A percentile compares a stretch with the other conserved stretches of the same genome.
These are phyloP conservation scores for Suillus variegatus DNA, from an alignment of 768 basidiomycete genomes.

Conservation along the genomic window DNA sequence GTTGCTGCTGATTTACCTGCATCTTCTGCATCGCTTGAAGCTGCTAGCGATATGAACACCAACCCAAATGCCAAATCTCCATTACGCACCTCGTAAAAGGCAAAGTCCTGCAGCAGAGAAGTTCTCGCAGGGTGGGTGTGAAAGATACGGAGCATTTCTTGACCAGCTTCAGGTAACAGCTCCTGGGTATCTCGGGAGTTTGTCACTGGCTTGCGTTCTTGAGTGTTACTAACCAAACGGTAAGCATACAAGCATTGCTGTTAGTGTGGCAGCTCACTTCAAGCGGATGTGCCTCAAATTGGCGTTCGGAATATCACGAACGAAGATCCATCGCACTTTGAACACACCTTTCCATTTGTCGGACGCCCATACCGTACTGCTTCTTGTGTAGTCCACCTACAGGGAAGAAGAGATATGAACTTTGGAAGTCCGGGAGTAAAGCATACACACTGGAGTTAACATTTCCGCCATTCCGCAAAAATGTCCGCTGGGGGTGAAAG, in stretches of 20 bases:
- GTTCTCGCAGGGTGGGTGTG: slow-evolving; percentile 91
- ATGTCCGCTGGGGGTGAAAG: slow-evolving; percentile 64
- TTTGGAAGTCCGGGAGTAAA: not conserved
- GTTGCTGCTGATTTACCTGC: slow-evolving; percentile 25
- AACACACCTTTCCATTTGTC: slow-evolving; percentile 99
- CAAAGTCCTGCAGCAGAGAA: slow-evolving; percentile 90
- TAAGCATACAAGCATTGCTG: slow-evolving; percentile 13
- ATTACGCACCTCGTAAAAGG: slow-evolving; percentile 77
- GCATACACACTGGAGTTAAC: slow-evolving; percentile 76
- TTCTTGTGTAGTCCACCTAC: slow-evolving; percentile 88
- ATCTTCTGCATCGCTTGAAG: slow-evolving; percentile 86
- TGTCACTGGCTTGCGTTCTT: slow-evolving; percentile 97
- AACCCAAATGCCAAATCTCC: not conserved
- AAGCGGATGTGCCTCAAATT: slow-evolving; percentile 87
- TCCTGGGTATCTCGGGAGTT: slow-evolving; percentile 99
- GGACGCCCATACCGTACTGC: slow-evolving; percentile 97
- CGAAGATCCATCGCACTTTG: slow-evolving; percentile 97
- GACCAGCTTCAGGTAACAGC: slow-evolving; percentile 91
- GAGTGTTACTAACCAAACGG: slow-evolving; percentile 74
- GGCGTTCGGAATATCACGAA: slow-evolving; percentile 92
- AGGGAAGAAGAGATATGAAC: slow-evolving; percentile 8
- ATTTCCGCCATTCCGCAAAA: slow-evolving; percentile 99
- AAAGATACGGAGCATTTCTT: slow-evolving; percentile 96
- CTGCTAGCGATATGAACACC: slow-evolving; percentile 36
- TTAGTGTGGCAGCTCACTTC: slow-evolving; percentile 45